Base-by-base conservation (phyloP, 495 filamentous ascomycete genomes). In the Mycothermus thermophilus region DNA sequence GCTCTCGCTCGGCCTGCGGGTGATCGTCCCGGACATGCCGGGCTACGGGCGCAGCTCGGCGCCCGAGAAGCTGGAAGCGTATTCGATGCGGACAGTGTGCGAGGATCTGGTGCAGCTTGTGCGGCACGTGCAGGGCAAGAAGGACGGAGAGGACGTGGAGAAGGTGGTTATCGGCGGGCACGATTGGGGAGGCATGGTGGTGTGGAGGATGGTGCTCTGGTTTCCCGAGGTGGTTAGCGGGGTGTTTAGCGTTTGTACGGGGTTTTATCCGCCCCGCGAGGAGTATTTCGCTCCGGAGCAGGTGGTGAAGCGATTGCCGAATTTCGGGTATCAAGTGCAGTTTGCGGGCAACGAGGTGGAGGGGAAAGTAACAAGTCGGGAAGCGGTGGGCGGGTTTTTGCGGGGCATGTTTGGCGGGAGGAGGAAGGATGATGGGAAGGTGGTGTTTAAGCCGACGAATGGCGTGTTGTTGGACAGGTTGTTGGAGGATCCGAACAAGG, bases 291-390 rank as follows among this genome's bases (percentile, higher is more conserved):
- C 32, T 7, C 41, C 72, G 0, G 43, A 75, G 0, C 65, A 77
- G 32, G 40, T 71, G 3, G 40, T 84, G 3, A 48, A 57, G n/a
- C 30, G 41, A 13, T 38, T 78, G 25, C 84, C 83, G n/a, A 75
- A 81, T 43, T 84, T 83, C 50, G 63, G 46, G 13, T 96, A 96
- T 53, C 88, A 96, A 60, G 44, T 92, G 24, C 83, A 86, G 23
- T 69, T 96, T 21, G 65, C 61, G 0, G 69, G 74, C 17, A 68
- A 69, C 0, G 72, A 78, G 8, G 60, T 88, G 13, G 80, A 88
- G 48, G 58, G 57, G 18, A 50, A 57, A 5, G 47, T 87, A 15
- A 66, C 66, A 36, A 67, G 68, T 3, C 38, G 50, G 27, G 54
- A 55, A 35, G 63, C 72, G 25, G 70, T 88, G 15, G 64, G 68